Conservation (phyloP, 768 basidiomycete species). For the Rubroboletus satanas region DNA sequence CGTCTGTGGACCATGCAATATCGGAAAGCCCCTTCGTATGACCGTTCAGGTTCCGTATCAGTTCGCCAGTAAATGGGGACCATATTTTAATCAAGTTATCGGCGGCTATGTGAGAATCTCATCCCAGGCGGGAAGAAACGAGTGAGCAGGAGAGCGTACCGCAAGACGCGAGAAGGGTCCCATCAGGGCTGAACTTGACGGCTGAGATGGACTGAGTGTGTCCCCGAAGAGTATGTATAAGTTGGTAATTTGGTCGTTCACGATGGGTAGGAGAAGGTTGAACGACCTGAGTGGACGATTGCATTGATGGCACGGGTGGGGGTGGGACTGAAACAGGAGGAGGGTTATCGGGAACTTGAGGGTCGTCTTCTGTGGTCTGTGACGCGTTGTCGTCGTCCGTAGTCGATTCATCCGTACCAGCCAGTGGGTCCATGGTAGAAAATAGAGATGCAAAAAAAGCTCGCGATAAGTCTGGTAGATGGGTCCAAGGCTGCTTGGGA, state of each 20-base stretch:
- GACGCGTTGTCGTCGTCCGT: conserved; percentile 65
- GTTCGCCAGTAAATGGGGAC: conserved; percentile 76
- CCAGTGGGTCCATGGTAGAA: conserved; percentile 19
- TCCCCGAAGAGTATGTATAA: conserved; percentile 63
- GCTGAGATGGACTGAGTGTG: conserved; percentile 84
- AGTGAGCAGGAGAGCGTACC: conserved; percentile 46
- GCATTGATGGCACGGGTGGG: conserved; percentile 30
- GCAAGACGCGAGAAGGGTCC: conserved; percentile 79
- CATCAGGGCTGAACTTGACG: conserved; percentile 90
- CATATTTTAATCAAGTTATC: conserved; percentile 80
- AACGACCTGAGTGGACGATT: conserved; percentile 29
- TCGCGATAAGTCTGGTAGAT: neutral
- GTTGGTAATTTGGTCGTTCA: conserved; percentile 61
- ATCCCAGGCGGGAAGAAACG: neutral
- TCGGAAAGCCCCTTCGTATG: conserved; percentile 86
- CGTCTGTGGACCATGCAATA: conserved; percentile 84
- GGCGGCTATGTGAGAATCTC: conserved; percentile 48
- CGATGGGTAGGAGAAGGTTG: conserved; percentile 38
- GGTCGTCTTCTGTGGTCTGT: conserved; percentile 84
- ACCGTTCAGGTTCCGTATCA: conserved; percentile 68
- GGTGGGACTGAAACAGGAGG: conserved; percentile 38
- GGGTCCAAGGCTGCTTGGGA: no score
- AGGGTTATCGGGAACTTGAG: conserved; percentile 64
- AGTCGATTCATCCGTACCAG: conserved; percentile 41
- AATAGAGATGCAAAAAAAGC: neutral